Percentiles rank a stretch among this genome's conserved stretches.
phyloP scores from a whole-genome alignment of 345 rosid species.

The Xanthoceras sorbifolium region DNA sequence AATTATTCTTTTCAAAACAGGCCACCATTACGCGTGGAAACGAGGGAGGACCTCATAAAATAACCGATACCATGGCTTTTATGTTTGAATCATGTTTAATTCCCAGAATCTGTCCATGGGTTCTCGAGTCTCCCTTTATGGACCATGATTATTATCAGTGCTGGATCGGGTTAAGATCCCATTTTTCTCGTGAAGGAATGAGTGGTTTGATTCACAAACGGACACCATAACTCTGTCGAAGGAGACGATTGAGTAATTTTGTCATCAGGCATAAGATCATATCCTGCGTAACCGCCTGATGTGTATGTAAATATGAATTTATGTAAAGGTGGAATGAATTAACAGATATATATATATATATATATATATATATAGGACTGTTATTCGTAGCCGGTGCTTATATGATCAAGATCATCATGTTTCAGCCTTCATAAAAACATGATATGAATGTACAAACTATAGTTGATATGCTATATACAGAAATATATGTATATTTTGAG shows the following conservation, averaged over 20 bases:
- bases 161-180: slow-evolving; percentile 93
- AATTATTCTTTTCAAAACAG: slow-evolving; percentile 33
- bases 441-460: background rate
- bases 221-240: background rate
- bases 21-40: slow-evolving; percentile 65
- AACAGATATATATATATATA: too few species aligned
- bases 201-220: slow-evolving; percentile 11
- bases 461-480: background rate
- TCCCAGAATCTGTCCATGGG: slow-evolving; percentile 89
- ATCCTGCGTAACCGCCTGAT: background rate
- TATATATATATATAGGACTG: background rate
- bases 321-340: background rate
- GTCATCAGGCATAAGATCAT: background rate
- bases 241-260: background rate
- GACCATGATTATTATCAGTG: slow-evolving; percentile 88
- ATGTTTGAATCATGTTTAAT: slow-evolving; percentile 93
- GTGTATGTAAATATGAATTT: background rate
- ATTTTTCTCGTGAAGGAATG: slow-evolving; percentile 48
- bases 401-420: background rate
- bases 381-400: background rate
- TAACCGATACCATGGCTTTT: slow-evolving; percentile 86
- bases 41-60: slow-evolving; percentile 62
- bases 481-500: background rate
- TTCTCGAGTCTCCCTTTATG: slow-evolving; percentile 64
- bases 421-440: background rate